Conservation (phyloP, 345 rosid genomes). For the Lumnitzera littorea region DNA sequence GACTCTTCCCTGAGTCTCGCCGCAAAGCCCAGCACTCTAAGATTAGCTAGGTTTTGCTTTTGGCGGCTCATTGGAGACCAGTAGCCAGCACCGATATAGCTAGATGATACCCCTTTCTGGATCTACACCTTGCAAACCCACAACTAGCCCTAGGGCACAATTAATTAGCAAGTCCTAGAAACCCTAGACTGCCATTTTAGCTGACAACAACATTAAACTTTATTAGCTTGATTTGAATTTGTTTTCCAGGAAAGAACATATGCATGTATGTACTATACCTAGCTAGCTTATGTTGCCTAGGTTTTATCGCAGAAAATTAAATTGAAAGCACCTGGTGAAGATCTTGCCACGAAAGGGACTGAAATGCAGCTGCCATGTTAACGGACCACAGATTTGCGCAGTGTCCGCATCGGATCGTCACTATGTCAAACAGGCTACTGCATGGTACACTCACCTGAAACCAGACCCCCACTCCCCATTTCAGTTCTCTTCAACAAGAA, state of each 20-base stretch:
- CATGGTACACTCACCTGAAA: conserved; percentile 94
- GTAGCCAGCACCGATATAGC: not conserved
- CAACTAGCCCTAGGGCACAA: not conserved
- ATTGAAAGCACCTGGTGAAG: conserved; percentile 2
- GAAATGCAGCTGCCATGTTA: conserved; percentile 92
- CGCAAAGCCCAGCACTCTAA: conserved; percentile 29
- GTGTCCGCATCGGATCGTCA: conserved; percentile 98
- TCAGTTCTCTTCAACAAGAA: not conserved
- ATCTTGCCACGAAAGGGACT: conserved; percentile 34
- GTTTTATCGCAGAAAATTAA: too few species aligned
- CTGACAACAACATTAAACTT: too few species aligned
- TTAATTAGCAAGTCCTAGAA: conserved; percentile 7
- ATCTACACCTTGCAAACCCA: too few species aligned
- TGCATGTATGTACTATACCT: too few species aligned
- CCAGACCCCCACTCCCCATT: too few species aligned
- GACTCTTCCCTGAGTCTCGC: conserved; percentile 22
- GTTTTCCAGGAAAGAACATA: too few species aligned
- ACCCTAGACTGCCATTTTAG: too few species aligned
- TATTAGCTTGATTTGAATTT: too few species aligned
- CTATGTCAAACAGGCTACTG: conserved; percentile 75
- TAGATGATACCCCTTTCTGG: not conserved
- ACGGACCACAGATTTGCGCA: conserved; percentile 95
- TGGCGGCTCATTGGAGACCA: conserved; percentile 26
- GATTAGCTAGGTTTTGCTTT: conserved; percentile 19
- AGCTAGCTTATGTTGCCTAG: too few species aligned